Percentiles rank a stretch among this genome's conserved stretches.
Evolutionary conservation across 768 basidiomycete genomes (phyloP).

Genomic region (Suillus cothurnatus): DNA sequence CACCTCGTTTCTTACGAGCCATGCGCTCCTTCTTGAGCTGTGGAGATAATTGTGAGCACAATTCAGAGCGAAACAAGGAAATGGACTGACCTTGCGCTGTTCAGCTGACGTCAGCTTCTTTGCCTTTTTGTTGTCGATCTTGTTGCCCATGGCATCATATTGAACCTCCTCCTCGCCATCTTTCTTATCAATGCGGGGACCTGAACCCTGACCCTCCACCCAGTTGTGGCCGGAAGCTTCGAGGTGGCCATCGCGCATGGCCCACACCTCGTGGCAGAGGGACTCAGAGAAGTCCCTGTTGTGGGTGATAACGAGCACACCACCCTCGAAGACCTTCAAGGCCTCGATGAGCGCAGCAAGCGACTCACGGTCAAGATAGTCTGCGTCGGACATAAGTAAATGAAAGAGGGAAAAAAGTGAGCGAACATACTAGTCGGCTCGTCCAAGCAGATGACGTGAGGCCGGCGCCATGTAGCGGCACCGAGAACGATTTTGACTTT

Average conservation of each 20-base stretch:
- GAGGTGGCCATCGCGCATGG: constrained; percentile 95
- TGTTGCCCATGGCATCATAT: constrained; percentile 99
- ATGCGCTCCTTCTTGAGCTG: constrained; percentile 93
- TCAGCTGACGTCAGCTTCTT: constrained; percentile 88
- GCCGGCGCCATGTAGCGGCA: constrained; percentile 98
- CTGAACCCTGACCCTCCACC: constrained; percentile 98
- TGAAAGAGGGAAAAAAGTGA: background rate
- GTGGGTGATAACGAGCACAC: constrained; percentile 97
- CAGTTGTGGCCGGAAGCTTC: constrained; percentile 99
- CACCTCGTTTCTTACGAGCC: constrained; percentile 84
- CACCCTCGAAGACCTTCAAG: constrained; percentile 97
- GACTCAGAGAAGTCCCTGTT: constrained; percentile 99
- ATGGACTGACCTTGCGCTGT: constrained; percentile 65
- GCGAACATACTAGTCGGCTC: constrained; percentile 82
- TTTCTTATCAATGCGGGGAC: constrained; percentile 92
- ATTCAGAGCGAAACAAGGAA: background rate
- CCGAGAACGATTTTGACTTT: constrained; percentile 99
- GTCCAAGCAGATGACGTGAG: constrained; percentile 95
- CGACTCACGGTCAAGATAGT: constrained; percentile 99
- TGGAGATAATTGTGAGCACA: constrained; percentile 17
- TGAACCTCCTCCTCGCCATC: constrained; percentile 87
- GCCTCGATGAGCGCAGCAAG: constrained; percentile 98
- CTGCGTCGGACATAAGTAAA: constrained; percentile 34
- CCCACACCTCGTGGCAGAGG: constrained; percentile 97
- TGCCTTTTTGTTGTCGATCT: constrained; percentile 80